Conservation (phyloP, 148 eudicot species). For the Cornus suecica region DNA sequence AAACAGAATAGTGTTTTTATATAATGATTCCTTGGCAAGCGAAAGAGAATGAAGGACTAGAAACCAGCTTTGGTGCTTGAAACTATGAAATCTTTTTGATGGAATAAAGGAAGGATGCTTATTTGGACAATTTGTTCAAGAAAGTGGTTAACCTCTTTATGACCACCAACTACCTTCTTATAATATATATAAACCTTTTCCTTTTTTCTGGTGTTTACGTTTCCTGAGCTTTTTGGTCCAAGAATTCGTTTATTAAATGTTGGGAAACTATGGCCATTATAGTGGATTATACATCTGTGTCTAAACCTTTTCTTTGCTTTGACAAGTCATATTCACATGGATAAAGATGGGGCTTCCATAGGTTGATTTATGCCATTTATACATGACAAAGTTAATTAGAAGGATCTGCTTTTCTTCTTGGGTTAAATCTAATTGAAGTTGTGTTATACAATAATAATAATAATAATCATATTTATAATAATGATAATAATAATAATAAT, state of each 20-base stretch:
- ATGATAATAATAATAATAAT: too few species aligned
- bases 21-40: conserved; percentile 9
- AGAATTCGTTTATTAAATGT: conserved; percentile 4
- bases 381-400: not conserved
- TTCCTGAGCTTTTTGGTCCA: conserved; percentile 12
- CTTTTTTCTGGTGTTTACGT: not conserved
- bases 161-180: conserved; percentile 5
- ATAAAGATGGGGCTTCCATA: not conserved
- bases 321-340: not conserved
- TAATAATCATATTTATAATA: too few species aligned
- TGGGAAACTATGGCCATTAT: not conserved
- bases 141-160: conserved; percentile 15
- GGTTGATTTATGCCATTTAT: not conserved
- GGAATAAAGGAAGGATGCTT: conserved; percentile 11
- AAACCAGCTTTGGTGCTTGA: conserved; percentile 3
- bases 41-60: not conserved
- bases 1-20: not conserved
- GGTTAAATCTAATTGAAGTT: not conserved
- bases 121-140: not conserved
- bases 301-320: conserved; percentile 3
- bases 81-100: not conserved
- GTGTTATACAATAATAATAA: too few species aligned
- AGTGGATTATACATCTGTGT: not conserved
- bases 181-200: not conserved
- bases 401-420: not conserved